phyloP scores from a whole-genome alignment of 2,329 filamentous ascomycete species.

The Cladosporium cucumerinum region DNA sequence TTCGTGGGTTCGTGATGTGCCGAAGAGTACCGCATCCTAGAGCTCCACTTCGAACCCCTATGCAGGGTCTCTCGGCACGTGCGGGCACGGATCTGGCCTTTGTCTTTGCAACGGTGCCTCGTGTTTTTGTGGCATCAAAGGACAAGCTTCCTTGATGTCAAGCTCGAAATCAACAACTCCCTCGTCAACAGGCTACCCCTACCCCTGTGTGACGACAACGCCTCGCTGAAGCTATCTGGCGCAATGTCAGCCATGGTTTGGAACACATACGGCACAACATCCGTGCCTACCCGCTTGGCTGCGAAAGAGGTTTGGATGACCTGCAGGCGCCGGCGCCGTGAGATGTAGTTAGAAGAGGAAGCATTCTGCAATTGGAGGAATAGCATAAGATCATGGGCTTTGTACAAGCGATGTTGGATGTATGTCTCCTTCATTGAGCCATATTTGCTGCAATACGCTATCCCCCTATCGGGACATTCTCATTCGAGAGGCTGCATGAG shows the following conservation, averaged over 20 bases:
- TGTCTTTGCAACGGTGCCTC: background rate
- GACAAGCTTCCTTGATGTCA: background rate
- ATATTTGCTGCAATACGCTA: background rate
- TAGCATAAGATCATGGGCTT: background rate
- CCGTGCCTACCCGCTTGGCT: background rate
- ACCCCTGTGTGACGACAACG: background rate
- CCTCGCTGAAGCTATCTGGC: background rate
- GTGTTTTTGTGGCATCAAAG: background rate
- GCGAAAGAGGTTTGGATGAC: background rate
- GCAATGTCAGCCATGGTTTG: background rate
- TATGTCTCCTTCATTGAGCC: background rate
- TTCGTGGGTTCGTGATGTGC: background rate
- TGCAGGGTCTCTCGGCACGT: background rate
- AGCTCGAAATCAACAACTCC: background rate
- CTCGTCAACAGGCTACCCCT: background rate
- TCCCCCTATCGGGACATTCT: background rate
- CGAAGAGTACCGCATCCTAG: background rate
- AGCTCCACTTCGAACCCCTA: background rate
- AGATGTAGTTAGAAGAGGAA: background rate
- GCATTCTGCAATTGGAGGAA: background rate
- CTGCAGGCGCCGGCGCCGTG: background rate
- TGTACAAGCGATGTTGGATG: background rate
- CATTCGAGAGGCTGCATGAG: background rate
- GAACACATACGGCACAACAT: background rate
- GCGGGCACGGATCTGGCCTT: background rate